A percentile compares a stretch with the other conserved stretches of the same genome.
Conservation (phyloP, 805 yeast species). For the Metschnikowia baotianmanensis region DNA sequence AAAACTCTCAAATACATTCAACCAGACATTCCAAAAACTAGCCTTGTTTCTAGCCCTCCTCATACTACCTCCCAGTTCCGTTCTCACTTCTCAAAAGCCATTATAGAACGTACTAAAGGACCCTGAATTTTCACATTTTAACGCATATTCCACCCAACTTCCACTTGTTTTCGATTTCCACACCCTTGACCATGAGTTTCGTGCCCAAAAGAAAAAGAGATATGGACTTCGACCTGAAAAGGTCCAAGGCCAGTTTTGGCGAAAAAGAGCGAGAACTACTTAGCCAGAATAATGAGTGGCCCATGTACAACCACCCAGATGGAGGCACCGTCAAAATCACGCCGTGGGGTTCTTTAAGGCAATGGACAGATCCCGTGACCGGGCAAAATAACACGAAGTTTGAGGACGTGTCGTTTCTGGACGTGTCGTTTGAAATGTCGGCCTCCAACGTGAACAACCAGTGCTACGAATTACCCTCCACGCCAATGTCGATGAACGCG, state of each 20-base stretch:
- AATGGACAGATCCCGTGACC: constrained; percentile 37
- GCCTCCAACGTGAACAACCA: constrained; percentile 8
- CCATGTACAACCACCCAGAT: constrained; percentile 57
- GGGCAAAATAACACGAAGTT: constrained; percentile 48
- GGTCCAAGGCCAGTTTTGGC: constrained; percentile 20
- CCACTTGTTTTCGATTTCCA: no score
- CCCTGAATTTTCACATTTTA: no score
- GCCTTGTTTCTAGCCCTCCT: no score
- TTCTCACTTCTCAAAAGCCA: no score
- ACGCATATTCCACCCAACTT: no score
- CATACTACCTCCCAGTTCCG: no score
- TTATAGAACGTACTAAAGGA: no score
- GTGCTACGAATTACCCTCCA: constrained; percentile 19
- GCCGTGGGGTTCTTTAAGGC: constrained; percentile 61
- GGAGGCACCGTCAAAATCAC: constrained; percentile 62
- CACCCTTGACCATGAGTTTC: constrained; percentile 1
- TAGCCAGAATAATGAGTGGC: constrained; percentile 42
- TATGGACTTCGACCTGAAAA: constrained; percentile 23
- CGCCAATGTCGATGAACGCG: constrained; percentile 20
- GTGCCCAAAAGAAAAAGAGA: constrained; percentile 25
- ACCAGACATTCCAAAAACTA: no score
- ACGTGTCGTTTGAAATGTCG: constrained; percentile 21
- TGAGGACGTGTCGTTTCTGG: constrained; percentile 39
- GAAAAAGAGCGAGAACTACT: constrained; percentile 19
- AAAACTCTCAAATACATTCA: no score